These are phyloP conservation scores for Madurella mycetomatis DNA, from an alignment of 2,329 filamentous ascomycete species.

Conservation along the genomic window DNA sequence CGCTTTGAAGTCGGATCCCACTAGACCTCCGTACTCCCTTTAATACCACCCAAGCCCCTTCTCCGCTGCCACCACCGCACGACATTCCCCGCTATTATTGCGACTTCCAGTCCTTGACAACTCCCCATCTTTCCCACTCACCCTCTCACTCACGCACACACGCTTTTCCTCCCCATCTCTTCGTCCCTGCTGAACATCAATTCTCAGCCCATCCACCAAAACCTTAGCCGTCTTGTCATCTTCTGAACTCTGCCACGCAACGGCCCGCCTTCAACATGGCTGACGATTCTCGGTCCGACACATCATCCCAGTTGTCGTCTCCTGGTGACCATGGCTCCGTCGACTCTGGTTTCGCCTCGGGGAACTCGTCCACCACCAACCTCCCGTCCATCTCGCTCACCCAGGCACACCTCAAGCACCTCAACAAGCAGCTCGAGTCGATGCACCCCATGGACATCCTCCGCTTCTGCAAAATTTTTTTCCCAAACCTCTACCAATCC, in stretches of 20 bases:
- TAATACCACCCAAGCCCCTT: slow-evolving; percentile 15
- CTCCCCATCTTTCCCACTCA: not conserved
- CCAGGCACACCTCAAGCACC: slow-evolving; percentile 78
- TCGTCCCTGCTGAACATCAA: not conserved
- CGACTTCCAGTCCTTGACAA: not conserved
- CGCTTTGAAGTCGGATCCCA: slow-evolving; percentile 13
- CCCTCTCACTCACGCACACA: not conserved
- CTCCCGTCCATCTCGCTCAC: slow-evolving; percentile 81
- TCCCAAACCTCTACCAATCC: slow-evolving; percentile 84
- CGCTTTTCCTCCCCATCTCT: too few species aligned
- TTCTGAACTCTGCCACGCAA: not conserved
- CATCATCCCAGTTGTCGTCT: slow-evolving; percentile 39
- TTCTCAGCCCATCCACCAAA: not conserved
- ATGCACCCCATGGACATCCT: slow-evolving; percentile 89
- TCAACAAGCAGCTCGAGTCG: slow-evolving; percentile 84
- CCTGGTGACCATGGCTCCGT: slow-evolving; percentile 37
- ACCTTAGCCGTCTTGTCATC: not conserved
- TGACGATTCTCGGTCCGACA: slow-evolving; percentile 33
- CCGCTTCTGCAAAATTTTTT: slow-evolving; percentile 83
- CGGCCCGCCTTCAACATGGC: slow-evolving; percentile 23
- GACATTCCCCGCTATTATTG: slow-evolving; percentile 3
- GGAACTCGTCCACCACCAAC: slow-evolving; percentile 53
- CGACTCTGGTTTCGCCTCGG: slow-evolving; percentile 84
- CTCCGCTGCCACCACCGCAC: slow-evolving; percentile 2
- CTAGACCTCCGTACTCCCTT: slow-evolving; percentile 6